phyloP scores from a whole-genome alignment of 176 grass and related monocot genomes.

The Ensete glaucum region DNA sequence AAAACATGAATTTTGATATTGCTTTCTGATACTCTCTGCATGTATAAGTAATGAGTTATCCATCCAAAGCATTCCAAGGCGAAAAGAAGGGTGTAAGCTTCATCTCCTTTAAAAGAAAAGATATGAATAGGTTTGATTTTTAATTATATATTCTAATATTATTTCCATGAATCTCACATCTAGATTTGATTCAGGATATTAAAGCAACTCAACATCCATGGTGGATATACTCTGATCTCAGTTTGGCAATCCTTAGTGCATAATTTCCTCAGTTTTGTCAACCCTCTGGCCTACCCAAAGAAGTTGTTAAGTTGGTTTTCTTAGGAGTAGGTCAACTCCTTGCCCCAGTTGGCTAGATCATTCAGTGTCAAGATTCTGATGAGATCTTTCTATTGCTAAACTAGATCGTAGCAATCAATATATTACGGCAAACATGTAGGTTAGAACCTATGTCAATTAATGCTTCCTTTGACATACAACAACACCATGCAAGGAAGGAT shows the following conservation, averaged over 20 bases:
- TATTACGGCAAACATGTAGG: background rate
- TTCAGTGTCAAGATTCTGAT: background rate
- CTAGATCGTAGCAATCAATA: background rate
- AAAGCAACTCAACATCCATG: background rate
- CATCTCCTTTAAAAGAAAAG: too few relatives aligned
- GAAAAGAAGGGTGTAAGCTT: too few relatives aligned
- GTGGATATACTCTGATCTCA: background rate
- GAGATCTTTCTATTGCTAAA: background rate
- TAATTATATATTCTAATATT: too few relatives aligned
- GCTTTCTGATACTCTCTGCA: too few relatives aligned
- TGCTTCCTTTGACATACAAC: background rate
- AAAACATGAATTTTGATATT: too few relatives aligned
- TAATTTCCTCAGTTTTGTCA: background rate
- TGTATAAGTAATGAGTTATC: too few relatives aligned
- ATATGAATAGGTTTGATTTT: too few relatives aligned
- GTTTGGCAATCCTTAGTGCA: background rate
- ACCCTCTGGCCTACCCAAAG: background rate
- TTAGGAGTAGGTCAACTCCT: constrained; percentile 1
- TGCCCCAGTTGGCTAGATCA: background rate
- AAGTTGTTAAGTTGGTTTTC: background rate
- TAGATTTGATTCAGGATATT: background rate
- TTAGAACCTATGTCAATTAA: background rate
- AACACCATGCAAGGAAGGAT: too few relatives aligned
- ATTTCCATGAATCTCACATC: background rate
- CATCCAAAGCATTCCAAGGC: too few relatives aligned